A percentile compares a stretch with the other conserved stretches of the same genome.
phyloP scores from a whole-genome alignment of 192 early-diverging fungal genomes.

The Entomortierella chlamydospora region DNA sequence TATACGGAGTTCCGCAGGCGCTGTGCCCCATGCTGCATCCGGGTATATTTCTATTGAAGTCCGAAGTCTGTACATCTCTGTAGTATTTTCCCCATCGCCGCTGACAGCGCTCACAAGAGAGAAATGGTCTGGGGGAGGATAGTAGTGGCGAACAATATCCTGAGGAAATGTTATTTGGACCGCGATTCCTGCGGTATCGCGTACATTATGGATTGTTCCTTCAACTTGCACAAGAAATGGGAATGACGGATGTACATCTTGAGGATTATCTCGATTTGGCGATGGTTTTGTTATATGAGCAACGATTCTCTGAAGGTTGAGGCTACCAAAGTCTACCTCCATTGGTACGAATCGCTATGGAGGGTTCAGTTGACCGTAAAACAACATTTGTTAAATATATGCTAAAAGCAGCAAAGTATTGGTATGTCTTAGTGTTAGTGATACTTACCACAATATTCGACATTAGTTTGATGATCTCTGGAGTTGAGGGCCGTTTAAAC shows the following conservation, averaged over 20 bases:
- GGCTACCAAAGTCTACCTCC: slow-evolving; percentile 23
- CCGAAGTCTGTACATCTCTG: slow-evolving; percentile 23
- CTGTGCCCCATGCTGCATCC: slow-evolving; percentile 32
- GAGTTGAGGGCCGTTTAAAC: slow-evolving; percentile 41
- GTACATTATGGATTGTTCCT: slow-evolving; percentile 23
- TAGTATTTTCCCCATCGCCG: neutral
- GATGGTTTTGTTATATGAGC: slow-evolving; percentile 24
- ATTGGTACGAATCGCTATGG: slow-evolving; percentile 34
- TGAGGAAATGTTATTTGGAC: slow-evolving; percentile 45
- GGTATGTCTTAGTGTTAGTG: no score
- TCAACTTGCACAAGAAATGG: slow-evolving; percentile 50
- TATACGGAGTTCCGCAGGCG: slow-evolving; percentile 29
- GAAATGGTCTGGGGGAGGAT: slow-evolving; percentile 51
- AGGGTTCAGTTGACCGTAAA: neutral
- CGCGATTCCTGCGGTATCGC: slow-evolving; percentile 30
- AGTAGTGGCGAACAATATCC: slow-evolving; percentile 30
- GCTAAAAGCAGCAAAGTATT: no score
- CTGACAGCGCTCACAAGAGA: slow-evolving; percentile 1
- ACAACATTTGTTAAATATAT: neutral
- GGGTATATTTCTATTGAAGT: slow-evolving; percentile 50
- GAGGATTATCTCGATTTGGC: slow-evolving; percentile 27
- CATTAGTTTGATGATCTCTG: slow-evolving; percentile 34
- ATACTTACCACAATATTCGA: slow-evolving; percentile 33
- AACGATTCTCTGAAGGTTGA: slow-evolving; percentile 24
- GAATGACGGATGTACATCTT: slow-evolving; percentile 43